Base-by-base conservation (phyloP, 2,329 filamentous ascomycete species). In the Hypoxylon sp. region DNA sequence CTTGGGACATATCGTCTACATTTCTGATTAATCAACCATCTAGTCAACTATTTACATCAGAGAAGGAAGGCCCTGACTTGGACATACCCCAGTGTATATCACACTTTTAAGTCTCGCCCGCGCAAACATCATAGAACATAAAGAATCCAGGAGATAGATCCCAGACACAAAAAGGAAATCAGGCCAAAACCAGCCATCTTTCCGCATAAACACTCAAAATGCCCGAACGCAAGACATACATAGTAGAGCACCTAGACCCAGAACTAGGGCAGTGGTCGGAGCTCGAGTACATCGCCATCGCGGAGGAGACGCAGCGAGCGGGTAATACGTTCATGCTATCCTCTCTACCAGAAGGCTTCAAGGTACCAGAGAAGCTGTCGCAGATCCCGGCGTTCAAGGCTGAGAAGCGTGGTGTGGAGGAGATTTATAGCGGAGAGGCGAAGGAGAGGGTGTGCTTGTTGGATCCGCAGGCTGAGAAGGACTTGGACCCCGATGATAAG, bases 201-300 rank as follows among this genome's bases (percentile, higher is more conserved):
- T 8, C 13, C 17, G 35, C 4, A 35, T 10, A 46, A 17, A 59
- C 63, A 42, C 46, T 5, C 14, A 29, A 35, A 31, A 77, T 77
- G 75, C 71, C 75, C 3, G 59, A 62, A 47, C 72, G 80, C 72
- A 92, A 94, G 81, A 94, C 90, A 47, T 98, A 96, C 82, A 92
- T 98, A 76, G 94, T 98, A 75, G 95, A 98, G 84, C 95, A 99
- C 81, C 90, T 99, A 72, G 96, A 99, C 83, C 91, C 93, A 44
- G 96, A 99, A 81, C 87, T 99, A 31, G 96, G 97, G 35, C 88
- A 90, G 44, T 99, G 96, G 96, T 98, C 96, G 24, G 90, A 93
- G 71, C 88, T 98, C 59, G 96, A 99, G 83, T 99, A 99, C 83
- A 84, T 89, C 61, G 88, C 92, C 76, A 98, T 99, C 78, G 94